Evolutionary conservation across 495 filamentous ascomycete species (phyloP), one percentile per base, ranked within the genome.

Genomic region (Lasiosphaeria hispida): DNA sequence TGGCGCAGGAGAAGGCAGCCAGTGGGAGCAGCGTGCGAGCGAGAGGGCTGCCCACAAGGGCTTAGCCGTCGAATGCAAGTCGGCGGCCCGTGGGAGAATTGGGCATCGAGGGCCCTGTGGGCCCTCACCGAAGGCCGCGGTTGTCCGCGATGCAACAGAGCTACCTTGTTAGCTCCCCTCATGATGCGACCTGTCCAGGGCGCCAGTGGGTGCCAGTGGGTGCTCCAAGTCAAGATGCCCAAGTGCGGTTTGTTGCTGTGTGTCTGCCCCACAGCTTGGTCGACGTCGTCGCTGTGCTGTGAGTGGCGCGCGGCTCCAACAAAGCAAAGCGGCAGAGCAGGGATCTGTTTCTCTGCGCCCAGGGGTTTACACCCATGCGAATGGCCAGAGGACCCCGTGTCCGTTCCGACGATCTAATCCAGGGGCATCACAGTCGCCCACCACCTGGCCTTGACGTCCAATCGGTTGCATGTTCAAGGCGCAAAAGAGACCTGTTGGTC

Each of bases 401-500:
- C 23, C 23, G 23, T 30, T 30, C 37, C 42, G 19, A 19, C 33
- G 57, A 37, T 35, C 15, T 39, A n/a, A 41, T 38, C 34, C 6
- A 23, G 38, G 44, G 58, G 48, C 34, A 23, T 38, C 30, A n/a
- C 53, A 39, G 40, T 34, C 18, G 34, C 17, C 48, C 33, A 11
- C 7, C 48, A 15, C 42, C 48, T 47, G 55, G 53, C 62, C 60
- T 34, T 14, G 33, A 41, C 37, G 42, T 10, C 53, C 53, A 69
- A 69, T 69, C 67, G 60, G 58, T 67, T 65, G 45, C 55, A 43
- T 36, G 37, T 38, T 60, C 39, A 19, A 47, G 50, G 14, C 38
- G 50, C 14, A 47, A 64, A 52, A 43, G 33, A 49, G 47, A 13
- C 40, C 35, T 19, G 14, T 10, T 17, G 7, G 14, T 36, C 9